Evolutionary conservation across 768 basidiomycete species (phyloP).

Genomic region (Phallus indusiatus): DNA sequence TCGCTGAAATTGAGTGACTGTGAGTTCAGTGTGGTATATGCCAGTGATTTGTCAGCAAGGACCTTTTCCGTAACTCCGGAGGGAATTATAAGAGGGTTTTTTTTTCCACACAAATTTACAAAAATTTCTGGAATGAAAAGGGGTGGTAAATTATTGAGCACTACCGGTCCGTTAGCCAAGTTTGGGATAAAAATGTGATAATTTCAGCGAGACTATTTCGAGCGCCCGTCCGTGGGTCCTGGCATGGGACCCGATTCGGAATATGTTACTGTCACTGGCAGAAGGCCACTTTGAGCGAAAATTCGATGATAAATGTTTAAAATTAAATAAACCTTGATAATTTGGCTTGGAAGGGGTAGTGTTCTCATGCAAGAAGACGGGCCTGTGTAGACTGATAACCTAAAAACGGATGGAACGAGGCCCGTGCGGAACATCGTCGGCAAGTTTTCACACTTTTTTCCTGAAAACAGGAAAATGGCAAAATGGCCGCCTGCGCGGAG

Average conservation of each 20-base stretch:
- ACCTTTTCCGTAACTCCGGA: constrained; percentile 28
- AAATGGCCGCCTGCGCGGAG: constrained; percentile 1
- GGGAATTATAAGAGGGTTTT: constrained; percentile 19
- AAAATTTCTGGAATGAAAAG: constrained; percentile 33
- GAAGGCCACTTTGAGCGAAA: too few relatives aligned
- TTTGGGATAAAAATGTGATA: neutral
- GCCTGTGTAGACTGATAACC: neutral
- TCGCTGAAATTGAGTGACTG: constrained; percentile 12
- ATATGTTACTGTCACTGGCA: too few relatives aligned
- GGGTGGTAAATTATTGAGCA: constrained; percentile 10
- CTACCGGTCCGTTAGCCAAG: neutral
- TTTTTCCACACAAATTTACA: neutral
- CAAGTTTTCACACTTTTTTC: neutral
- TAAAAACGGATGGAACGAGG: neutral
- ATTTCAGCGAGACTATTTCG: neutral
- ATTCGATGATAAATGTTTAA: neutral
- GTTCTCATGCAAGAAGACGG: neutral
- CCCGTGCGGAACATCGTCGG: constrained; percentile 9
- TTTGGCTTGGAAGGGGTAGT: too few relatives aligned
- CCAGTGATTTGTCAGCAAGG: too few relatives aligned
- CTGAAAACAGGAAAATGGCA: constrained; percentile 1
- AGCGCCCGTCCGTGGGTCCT: neutral
- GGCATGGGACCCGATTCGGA: too few relatives aligned
- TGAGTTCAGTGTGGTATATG: neutral
- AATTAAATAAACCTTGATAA: neutral